A percentile compares a stretch with the other conserved stretches of the same genome.
These are phyloP conservation scores for Fusarium sp. DNA, from an alignment of 2,329 filamentous ascomycete species.

Conservation along the genomic window DNA sequence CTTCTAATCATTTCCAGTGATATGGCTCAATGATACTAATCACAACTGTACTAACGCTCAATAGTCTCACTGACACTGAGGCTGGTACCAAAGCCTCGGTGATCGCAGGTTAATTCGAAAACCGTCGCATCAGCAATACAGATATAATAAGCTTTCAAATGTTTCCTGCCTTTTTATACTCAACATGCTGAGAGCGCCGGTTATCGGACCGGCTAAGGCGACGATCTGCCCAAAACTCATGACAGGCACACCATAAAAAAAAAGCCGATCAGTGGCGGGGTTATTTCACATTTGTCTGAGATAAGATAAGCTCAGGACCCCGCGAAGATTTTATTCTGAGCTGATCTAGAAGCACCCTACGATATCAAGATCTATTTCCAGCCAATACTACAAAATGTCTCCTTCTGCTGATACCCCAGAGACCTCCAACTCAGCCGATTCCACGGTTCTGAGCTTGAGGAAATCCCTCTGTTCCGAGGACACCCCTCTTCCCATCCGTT, in stretches of 20 bases:
- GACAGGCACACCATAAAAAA: conserved; percentile 1
- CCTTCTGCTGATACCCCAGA: conserved; percentile 41
- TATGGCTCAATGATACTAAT: not conserved
- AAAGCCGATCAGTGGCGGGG: conserved; percentile 25
- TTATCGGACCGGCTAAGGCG: conserved; percentile 13
- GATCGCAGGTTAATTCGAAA: no score
- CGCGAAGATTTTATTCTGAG: conserved; percentile 52
- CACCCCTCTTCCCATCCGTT: conserved; percentile 86
- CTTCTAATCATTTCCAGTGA: not conserved
- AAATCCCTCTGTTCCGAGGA: conserved; percentile 83
- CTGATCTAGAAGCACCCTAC: conserved; percentile 19
- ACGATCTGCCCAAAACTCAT: conserved; percentile 1
- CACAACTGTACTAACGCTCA: not conserved
- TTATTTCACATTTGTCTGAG: conserved; percentile 15
- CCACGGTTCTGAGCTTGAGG: conserved; percentile 73
- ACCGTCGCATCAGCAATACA: not conserved
- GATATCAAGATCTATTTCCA: conserved; percentile 25
- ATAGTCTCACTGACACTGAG: not conserved
- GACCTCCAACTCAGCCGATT: conserved; percentile 39
- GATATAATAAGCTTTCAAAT: not conserved
- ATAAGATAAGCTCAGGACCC: conserved; percentile 48
- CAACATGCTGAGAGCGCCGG: not conserved
- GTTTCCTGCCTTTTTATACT: not conserved
- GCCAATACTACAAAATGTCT: conserved; percentile 43
- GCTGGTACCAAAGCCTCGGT: not conserved